Conservation (phyloP, 805 yeast species). For the Vanderwaltozyma yarrowii region DNA sequence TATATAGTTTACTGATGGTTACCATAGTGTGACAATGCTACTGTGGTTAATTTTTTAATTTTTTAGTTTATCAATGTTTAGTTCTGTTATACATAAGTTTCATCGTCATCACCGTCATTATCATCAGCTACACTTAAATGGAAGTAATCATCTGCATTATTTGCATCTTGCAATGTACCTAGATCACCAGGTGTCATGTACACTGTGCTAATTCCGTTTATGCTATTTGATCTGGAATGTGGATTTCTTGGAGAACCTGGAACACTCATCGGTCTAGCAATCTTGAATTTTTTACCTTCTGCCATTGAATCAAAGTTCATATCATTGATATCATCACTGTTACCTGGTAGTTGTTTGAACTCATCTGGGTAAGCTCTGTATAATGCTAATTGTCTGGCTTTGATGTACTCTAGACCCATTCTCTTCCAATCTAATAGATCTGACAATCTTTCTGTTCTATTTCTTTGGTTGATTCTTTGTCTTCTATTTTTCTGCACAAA, state of each 20-base stretch:
- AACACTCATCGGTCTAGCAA: conserved; percentile 85
- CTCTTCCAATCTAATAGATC: conserved; percentile 95
- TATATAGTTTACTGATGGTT: no score
- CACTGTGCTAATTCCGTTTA: conserved; percentile 30
- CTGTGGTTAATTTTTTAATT: no score
- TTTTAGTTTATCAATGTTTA: no score
- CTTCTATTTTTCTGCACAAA: conserved; percentile 85
- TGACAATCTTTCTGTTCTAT: conserved; percentile 87
- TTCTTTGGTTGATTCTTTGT: conserved; percentile 95
- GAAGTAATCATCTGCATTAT: conserved; percentile 71
- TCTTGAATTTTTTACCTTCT: conserved; percentile 44
- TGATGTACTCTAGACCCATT: conserved; percentile 93
- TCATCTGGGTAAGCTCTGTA: conserved; percentile 90
- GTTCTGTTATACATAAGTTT: not conserved
- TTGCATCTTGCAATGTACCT: conserved; percentile 87
- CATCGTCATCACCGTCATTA: conserved; percentile 6
- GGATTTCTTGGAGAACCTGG: conserved; percentile 77
- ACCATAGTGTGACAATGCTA: no score
- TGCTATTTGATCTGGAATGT: conserved; percentile 9
- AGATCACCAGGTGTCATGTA: conserved; percentile 96
- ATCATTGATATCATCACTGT: conserved; percentile 18
- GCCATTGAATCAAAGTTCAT: conserved; percentile 23
- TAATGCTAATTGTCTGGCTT: conserved; percentile 88
- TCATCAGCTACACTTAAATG: conserved; percentile 26
- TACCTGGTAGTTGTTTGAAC: conserved; percentile 32